Evolutionary conservation across 2,329 filamentous ascomycete species (phyloP), one percentile per base, ranked within the genome.

Genomic region (Pseudocercospora fuligena): DNA sequence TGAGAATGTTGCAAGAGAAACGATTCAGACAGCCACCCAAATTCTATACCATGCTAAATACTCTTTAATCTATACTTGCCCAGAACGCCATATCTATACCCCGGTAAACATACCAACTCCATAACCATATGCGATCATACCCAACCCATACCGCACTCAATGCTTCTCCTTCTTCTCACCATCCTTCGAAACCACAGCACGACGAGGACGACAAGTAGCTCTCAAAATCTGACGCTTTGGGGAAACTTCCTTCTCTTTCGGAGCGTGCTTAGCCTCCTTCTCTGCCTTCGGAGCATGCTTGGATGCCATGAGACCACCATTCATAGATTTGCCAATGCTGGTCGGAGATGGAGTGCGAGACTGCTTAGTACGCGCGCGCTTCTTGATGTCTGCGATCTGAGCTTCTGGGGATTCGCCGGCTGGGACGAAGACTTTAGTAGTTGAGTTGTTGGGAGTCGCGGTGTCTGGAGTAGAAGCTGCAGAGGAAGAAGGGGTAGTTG

Each of bases 311-410:
- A 69, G 58, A 12, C 63, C 60, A 47, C 63, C 60, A 53, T 60
- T 27, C 47, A 43, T 46, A 27, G 59, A 29, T 21, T 60, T 59
- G 36, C 51, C 36, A 63, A 81, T 77, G 67, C 74, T 74, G 46
- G 73, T 85, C 81, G 4, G 84, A 83, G 74, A 85, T 79, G 67
- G 51, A n/a, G 60, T 64, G 51, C 62, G 65, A 25, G 58, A 64
- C 21, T 63, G 65, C 56, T 58, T 58, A 7, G 53, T 54, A 33
- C 56, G 49, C 27, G 60, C 57, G 2, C 51, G 51, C 56, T 43
- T 61, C 59, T 33, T 36, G 23, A 63, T 63, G 21, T 73, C 72
- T 12, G 73, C 71, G 59, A 77, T 72, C 63, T 77, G 75, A 4
- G 51, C 16, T 19, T 72, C 68, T 23, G 68, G 66, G 9, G 73